Percentiles rank a stretch among this genome's conserved stretches.
Conservation (phyloP, 2,329 filamentous ascomycete genomes). For the Aspergillus uvarum region DNA sequence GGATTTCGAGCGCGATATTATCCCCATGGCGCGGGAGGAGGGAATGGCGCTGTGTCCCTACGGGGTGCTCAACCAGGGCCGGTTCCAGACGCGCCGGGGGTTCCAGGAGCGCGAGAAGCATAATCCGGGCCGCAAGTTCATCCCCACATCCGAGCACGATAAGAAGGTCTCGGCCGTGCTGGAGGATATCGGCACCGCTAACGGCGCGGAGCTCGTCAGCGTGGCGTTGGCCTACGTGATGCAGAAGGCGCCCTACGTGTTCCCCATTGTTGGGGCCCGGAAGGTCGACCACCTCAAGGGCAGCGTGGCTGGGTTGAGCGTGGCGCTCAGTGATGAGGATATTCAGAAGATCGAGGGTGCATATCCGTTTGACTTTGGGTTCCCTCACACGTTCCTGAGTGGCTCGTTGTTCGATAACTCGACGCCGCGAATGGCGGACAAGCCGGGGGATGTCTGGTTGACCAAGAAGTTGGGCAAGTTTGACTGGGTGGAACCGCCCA, state of each 20-base stretch:
- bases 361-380: conserved; percentile 55
- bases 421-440: background rate
- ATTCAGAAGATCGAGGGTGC: conserved; percentile 55
- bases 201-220: conserved; percentile 5
- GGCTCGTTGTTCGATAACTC: conserved; percentile 5
- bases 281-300: conserved; percentile 52
- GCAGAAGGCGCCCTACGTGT: conserved; percentile 50
- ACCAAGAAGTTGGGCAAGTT: conserved; percentile 6
- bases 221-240: conserved; percentile 53
- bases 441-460: conserved; percentile 8
- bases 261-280: conserved; percentile 53
- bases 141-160: background rate
- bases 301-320: conserved; percentile 55
- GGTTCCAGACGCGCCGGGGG: background rate
- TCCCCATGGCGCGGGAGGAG: conserved; percentile 63
- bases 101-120: too few species aligned
- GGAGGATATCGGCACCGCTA: background rate
- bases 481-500: conserved; percentile 7
- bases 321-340: conserved; percentile 54
- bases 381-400: conserved; percentile 41
- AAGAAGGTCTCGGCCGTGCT: conserved; percentile 11
- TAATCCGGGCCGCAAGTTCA: too few species aligned
- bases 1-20: conserved; percentile 68
- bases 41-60: conserved; percentile 61
- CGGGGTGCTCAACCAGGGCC: conserved; percentile 51